Evolutionary conservation across 148 eudicot genomes (phyloP).

Genomic region (Polygonum aviculare): DNA sequence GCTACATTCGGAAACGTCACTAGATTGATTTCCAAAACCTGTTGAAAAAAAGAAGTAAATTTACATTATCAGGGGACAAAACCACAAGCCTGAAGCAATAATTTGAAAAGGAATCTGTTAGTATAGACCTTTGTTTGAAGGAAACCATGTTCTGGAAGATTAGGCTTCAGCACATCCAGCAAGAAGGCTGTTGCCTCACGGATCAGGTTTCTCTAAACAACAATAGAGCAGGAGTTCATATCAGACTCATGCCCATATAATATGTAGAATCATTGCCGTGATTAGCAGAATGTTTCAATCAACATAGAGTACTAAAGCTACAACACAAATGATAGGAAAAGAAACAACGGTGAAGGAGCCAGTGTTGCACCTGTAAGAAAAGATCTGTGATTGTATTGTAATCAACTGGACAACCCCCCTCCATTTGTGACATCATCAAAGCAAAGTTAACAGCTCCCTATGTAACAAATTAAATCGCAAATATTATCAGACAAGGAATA

Average conservation of each 20-base stretch:
- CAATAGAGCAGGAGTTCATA: not conserved
- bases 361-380: constrained; percentile 72
- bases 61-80: not conserved
- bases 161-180: constrained; percentile 91
- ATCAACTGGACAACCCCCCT: constrained; percentile 97
- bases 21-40: constrained; percentile 91
- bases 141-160: constrained; percentile 78
- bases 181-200: constrained; percentile 99
- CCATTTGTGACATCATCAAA: constrained; percentile 99
- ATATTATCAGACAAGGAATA: not conserved
- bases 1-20: constrained; percentile 97
- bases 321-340: not conserved
- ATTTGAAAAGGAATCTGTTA: not conserved
- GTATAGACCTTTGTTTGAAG: constrained; percentile 76
- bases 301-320: not conserved
- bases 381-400: constrained; percentile 96
- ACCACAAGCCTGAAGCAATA: not conserved
- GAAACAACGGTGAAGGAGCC: not conserved
- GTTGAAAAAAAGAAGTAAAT: constrained; percentile 12
- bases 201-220: constrained; percentile 80
- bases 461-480: constrained; percentile 14
- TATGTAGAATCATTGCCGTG: not conserved
- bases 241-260: not conserved
- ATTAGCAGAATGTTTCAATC: not conserved
- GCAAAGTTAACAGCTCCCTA: constrained; percentile 99